Evolutionary conservation across 805 yeast genomes (phyloP).

Genomic region (Cyberlindnera japonica): DNA sequence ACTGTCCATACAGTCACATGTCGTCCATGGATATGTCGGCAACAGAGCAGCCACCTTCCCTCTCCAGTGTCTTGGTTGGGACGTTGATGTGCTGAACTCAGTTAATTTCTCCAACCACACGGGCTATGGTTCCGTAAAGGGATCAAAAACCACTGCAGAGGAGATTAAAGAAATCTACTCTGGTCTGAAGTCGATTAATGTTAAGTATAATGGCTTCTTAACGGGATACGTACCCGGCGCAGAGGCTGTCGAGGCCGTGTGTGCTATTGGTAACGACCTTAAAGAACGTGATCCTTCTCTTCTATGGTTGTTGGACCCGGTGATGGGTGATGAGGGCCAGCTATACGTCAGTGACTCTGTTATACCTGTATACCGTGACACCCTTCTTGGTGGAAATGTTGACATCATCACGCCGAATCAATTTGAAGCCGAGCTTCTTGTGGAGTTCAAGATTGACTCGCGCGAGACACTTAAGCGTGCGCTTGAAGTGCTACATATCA

Average conservation of each 20-base stretch:
- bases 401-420: slow-evolving; percentile 88
- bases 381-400: slow-evolving; percentile 45
- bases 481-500: slow-evolving; percentile 42
- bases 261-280: slow-evolving; percentile 34
- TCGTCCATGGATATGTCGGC: slow-evolving; percentile 72
- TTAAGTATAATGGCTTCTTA: slow-evolving; percentile 48
- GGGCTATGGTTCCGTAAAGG: slow-evolving; percentile 58
- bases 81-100: slow-evolving; percentile 62
- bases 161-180: slow-evolving; percentile 37
- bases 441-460: slow-evolving; percentile 45
- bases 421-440: slow-evolving; percentile 76
- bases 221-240: slow-evolving; percentile 70
- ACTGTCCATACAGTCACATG: slow-evolving; percentile 63
- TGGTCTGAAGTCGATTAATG: slow-evolving; percentile 35
- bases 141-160: slow-evolving; percentile 40
- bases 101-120: slow-evolving; percentile 70
- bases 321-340: slow-evolving; percentile 75
- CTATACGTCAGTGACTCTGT: slow-evolving; percentile 59
- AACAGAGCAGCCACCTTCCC: slow-evolving; percentile 66
- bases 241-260: slow-evolving; percentile 42
- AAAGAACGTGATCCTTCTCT: slow-evolving; percentile 34
- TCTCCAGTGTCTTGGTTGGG: slow-evolving; percentile 62
- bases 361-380: slow-evolving; percentile 53
- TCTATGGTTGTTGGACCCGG: slow-evolving; percentile 69
- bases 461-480: slow-evolving; percentile 42